Conservation (phyloP, 495 filamentous ascomycete species). For the Trichoderma reesei region DNA sequence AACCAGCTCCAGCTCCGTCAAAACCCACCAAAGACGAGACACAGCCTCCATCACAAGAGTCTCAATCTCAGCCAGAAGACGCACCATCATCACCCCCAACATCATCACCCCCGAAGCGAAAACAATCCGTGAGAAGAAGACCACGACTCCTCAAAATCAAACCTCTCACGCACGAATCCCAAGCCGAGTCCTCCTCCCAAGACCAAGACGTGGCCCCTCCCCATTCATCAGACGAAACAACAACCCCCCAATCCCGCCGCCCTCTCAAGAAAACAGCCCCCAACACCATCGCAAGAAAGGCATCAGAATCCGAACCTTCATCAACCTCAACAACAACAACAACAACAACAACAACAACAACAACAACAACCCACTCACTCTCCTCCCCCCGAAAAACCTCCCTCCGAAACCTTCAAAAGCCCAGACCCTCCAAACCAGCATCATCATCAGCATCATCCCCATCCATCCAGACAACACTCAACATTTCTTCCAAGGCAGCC, state of each 20-base stretch:
- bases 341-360: too few relatives aligned
- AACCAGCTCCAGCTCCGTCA: conserved; percentile 15
- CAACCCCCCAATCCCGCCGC: background rate
- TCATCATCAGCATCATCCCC: too few relatives aligned
- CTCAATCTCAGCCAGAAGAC: background rate
- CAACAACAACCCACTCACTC: background rate
- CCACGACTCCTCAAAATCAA: background rate
- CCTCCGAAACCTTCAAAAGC: conserved; percentile 6
- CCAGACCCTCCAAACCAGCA: conserved; percentile 12
- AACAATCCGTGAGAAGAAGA: background rate
- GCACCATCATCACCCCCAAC: background rate
- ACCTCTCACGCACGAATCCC: background rate
- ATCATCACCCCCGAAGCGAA: background rate
- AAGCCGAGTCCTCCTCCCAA: background rate
- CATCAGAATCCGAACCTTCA: background rate
- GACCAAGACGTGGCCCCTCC: background rate
- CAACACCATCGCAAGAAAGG: background rate
- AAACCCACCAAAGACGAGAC: background rate
- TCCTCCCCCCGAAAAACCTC: background rate
- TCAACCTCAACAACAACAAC: background rate
- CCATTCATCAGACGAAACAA: too few relatives aligned
- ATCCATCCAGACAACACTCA: conserved; percentile 35
- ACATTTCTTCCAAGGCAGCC: conserved; percentile 24
- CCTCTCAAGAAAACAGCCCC: background rate
- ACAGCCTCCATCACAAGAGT: too few relatives aligned